Evolutionary conservation across 768 basidiomycete genomes (phyloP).

Genomic region (Sistotremastrum suecicum): DNA sequence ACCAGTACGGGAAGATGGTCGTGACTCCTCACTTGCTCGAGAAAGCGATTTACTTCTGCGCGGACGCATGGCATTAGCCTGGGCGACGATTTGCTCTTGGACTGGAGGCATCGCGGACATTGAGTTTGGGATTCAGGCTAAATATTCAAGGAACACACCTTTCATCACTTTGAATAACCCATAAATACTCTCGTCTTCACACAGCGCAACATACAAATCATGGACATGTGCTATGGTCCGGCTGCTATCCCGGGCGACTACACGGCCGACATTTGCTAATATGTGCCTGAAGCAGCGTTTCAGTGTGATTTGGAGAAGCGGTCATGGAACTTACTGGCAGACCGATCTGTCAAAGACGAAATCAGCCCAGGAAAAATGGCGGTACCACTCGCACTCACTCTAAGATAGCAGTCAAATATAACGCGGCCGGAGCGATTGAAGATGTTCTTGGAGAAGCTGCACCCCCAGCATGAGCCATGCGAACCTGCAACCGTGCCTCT

Average conservation of each 20-base stretch:
- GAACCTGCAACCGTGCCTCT: slow-evolving; percentile 47
- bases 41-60: slow-evolving; percentile 9
- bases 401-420: slow-evolving; percentile 85
- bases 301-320: slow-evolving; percentile 1
- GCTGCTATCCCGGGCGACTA: slow-evolving; percentile 76
- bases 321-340: slow-evolving; percentile 57
- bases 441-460: slow-evolving; percentile 33
- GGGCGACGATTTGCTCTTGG: slow-evolving; percentile 62
- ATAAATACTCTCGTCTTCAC: slow-evolving; percentile 83
- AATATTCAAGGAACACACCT: slow-evolving; percentile 30
- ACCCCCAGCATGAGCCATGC: slow-evolving; percentile 39
- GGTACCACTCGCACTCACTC: slow-evolving; percentile 46
- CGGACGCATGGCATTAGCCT: slow-evolving; percentile 29
- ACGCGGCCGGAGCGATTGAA: slow-evolving; percentile 64
- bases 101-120: slow-evolving; percentile 27
- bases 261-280: slow-evolving; percentile 68
- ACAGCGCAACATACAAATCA: slow-evolving; percentile 78
- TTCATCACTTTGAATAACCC: slow-evolving; percentile 75
- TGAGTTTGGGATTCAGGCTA: not conserved
- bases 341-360: slow-evolving; percentile 40
- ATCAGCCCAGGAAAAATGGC: slow-evolving; percentile 12
- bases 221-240: slow-evolving; percentile 59
- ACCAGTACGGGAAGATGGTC: slow-evolving; percentile 20
- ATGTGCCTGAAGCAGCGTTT: slow-evolving; percentile 44
- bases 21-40: slow-evolving; percentile 15